Evolutionary conservation across 768 basidiomycete species (phyloP).

Genomic region (Candolleomyces efflorescens): DNA sequence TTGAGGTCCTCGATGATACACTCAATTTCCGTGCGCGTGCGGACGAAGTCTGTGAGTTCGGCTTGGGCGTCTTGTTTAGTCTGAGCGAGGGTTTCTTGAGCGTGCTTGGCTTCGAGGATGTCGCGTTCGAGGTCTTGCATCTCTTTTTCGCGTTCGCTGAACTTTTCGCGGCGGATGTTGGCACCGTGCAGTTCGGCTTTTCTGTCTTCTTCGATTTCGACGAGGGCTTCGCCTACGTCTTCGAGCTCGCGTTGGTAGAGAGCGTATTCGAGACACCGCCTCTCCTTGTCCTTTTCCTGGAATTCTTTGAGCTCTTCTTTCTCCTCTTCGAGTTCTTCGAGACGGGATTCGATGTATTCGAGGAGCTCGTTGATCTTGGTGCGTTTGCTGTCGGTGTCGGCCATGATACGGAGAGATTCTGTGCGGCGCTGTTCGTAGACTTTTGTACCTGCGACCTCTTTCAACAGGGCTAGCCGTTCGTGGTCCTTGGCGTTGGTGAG

Average conservation of each 20-base stretch:
- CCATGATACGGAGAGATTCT: conserved; percentile 95
- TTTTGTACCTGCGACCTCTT: conserved; percentile 97
- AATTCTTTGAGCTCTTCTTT: conserved; percentile 97
- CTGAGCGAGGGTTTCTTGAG: conserved; percentile 62
- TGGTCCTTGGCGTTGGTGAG: conserved; percentile 96
- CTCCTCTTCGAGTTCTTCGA: conserved; percentile 93
- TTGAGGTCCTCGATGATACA: conserved; percentile 79
- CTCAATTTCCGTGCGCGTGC: conserved; percentile 80
- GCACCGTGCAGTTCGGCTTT: conserved; percentile 78
- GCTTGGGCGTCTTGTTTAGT: conserved; percentile 72
- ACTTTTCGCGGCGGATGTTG: conserved; percentile 79
- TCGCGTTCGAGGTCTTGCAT: conserved; percentile 77
- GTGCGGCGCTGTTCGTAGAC: conserved; percentile 93
- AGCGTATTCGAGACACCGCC: conserved; percentile 92
- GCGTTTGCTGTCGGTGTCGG: conserved; percentile 92
- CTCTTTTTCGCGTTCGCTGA: conserved; percentile 77
- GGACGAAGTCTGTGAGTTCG: conserved; percentile 85
- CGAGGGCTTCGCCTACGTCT: conserved; percentile 82
- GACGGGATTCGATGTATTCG: conserved; percentile 84
- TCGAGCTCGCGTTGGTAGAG: conserved; percentile 87
- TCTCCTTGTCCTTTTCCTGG: conserved; percentile 92
- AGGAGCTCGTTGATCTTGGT: conserved; percentile 88
- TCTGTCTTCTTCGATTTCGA: conserved; percentile 82
- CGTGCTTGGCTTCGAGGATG: conserved; percentile 66
- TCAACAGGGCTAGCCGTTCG: conserved; percentile 89